Percentiles rank a stretch among this genome's conserved stretches.
These are phyloP conservation scores for Ustilago trichophora DNA, from an alignment of 1,284 basidiomycete species.

Conservation along the genomic window DNA sequence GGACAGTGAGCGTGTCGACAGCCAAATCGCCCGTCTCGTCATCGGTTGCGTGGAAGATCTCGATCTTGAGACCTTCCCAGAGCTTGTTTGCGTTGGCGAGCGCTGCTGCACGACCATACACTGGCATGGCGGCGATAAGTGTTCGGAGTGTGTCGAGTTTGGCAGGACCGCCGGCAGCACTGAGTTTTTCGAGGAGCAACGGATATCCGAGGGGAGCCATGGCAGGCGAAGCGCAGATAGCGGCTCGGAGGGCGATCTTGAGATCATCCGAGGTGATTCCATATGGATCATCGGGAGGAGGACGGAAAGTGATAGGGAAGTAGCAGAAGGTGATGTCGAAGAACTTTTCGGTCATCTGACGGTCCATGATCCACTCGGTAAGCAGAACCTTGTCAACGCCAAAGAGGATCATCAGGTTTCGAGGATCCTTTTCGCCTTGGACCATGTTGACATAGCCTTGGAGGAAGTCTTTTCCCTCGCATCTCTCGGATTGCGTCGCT, in stretches of 20 bases:
- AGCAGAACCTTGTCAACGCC: slow-evolving; percentile 84
- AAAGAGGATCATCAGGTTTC: slow-evolving; percentile 90
- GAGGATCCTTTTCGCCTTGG: slow-evolving; percentile 95
- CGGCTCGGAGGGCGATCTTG: slow-evolving; percentile 75
- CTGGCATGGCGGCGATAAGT: slow-evolving; percentile 55
- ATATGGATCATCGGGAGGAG: slow-evolving; percentile 92
- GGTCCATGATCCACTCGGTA: slow-evolving; percentile 83
- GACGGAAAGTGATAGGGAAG: slow-evolving; percentile 96
- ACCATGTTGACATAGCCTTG: slow-evolving; percentile 80
- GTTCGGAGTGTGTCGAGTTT: slow-evolving; percentile 71
- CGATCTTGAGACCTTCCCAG: slow-evolving; percentile 61
- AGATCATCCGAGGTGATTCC: slow-evolving; percentile 90
- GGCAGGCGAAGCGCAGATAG: slow-evolving; percentile 79
- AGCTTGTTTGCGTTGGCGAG: slow-evolving; percentile 49
- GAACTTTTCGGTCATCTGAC: slow-evolving; percentile 75
- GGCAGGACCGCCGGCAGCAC: slow-evolving; percentile 80
- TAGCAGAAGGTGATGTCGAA: slow-evolving; percentile 98
- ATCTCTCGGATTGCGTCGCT: slow-evolving; percentile 12
- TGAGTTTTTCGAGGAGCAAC: slow-evolving; percentile 90
- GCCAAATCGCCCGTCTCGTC: slow-evolving; percentile 55
- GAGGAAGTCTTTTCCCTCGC: slow-evolving; percentile 75
- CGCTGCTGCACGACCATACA: slow-evolving; percentile 60
- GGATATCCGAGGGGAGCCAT: slow-evolving; percentile 88
- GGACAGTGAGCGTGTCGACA: slow-evolving; percentile 46
- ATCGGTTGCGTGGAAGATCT: slow-evolving; percentile 65